Evolutionary conservation across 305 asterid species (phyloP).

Genomic region (Solanum chacoense): DNA sequence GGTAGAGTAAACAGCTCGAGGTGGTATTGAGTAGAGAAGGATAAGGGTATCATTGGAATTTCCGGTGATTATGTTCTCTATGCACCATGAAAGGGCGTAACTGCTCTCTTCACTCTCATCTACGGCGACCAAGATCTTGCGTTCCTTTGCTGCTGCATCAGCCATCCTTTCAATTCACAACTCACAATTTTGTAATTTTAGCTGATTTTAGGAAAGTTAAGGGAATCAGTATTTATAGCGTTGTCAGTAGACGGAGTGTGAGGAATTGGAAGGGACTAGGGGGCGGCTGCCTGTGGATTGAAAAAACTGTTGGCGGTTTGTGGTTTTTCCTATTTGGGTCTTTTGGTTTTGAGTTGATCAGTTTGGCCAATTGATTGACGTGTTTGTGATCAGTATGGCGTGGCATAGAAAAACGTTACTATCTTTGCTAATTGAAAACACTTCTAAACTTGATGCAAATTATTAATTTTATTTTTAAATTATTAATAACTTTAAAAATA

Average conservation of each 20-base stretch:
- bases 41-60: conserved; percentile 38
- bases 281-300: background rate
- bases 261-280: background rate
- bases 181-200: background rate
- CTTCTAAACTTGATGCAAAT: background rate
- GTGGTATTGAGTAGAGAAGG: conserved; percentile 40
- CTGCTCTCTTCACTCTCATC: conserved; percentile 64
- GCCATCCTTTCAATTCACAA: background rate
- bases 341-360: background rate
- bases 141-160: conserved; percentile 16
- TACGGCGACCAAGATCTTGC: conserved; percentile 51
- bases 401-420: background rate
- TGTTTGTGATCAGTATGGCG: background rate
- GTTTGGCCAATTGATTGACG: background rate
- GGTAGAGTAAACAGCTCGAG: conserved; percentile 30
- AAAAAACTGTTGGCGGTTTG: conserved; percentile 22
- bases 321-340: background rate
- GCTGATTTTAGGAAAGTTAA: background rate
- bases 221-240: background rate
- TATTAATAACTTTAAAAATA: too few species aligned
- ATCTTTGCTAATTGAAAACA: too few species aligned
- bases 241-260: background rate
- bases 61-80: conserved; percentile 19
- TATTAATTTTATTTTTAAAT: too few species aligned
- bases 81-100: conserved; percentile 62